A percentile compares a stretch with the other conserved stretches of the same genome.
Evolutionary conservation across 306 rosid species (phyloP).

Genomic region (Malus asiatica): DNA sequence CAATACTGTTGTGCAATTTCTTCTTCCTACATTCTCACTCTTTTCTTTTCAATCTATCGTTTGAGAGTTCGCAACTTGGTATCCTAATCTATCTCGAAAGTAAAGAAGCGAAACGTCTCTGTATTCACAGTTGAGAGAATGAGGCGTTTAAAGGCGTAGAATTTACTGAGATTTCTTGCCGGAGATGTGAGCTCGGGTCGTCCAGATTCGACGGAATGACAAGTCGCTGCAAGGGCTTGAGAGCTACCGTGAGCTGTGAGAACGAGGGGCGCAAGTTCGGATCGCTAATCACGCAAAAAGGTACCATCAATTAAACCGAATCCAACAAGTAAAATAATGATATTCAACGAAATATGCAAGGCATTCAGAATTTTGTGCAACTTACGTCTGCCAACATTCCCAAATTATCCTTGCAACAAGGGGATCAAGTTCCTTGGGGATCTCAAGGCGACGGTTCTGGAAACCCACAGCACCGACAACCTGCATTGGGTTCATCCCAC

Average conservation of each 20-base stretch:
- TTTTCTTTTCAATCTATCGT: neutral
- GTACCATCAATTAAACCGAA: slow-evolving; percentile 4
- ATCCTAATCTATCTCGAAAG: slow-evolving; percentile 17
- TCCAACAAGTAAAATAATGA: neutral
- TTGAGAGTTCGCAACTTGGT: neutral
- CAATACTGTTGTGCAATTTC: slow-evolving; percentile 12
- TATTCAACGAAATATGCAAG: neutral
- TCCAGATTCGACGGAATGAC: slow-evolving; percentile 58
- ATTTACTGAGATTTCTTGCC: slow-evolving; percentile 79
- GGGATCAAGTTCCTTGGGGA: slow-evolving; percentile 94
- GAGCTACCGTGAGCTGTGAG: slow-evolving; percentile 60
- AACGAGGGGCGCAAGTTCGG: slow-evolving; percentile 94
- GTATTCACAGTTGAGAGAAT: slow-evolving; percentile 52
- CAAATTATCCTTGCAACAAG: slow-evolving; percentile 77
- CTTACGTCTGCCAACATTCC: slow-evolving; percentile 99
- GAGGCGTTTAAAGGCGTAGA: slow-evolving; percentile 53
- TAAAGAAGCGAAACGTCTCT: slow-evolving; percentile 20
- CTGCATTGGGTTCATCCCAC: slow-evolving; percentile 99
- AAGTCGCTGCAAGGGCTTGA: slow-evolving; percentile 81
- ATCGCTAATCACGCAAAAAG: slow-evolving; percentile 41
- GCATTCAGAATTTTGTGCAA: slow-evolving; percentile 16
- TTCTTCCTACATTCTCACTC: slow-evolving; percentile 12
- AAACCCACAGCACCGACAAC: slow-evolving; percentile 99
- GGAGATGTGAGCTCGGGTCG: slow-evolving; percentile 51
- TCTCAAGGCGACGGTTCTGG: slow-evolving; percentile 91